Evolutionary conservation across 345 rosid genomes (phyloP).

Genomic region (Populus deltoides): DNA sequence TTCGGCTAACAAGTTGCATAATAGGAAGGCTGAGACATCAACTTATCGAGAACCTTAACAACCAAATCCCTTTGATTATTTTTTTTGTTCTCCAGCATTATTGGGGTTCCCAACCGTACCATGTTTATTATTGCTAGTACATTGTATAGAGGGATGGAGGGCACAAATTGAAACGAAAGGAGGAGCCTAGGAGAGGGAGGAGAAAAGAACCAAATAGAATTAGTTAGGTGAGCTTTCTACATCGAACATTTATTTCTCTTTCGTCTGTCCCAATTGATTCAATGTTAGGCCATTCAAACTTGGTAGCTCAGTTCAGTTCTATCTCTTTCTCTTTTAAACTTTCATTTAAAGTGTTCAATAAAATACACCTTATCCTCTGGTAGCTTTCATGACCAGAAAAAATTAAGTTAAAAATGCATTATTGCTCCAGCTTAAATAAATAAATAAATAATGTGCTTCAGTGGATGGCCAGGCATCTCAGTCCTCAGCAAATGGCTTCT

Average conservation of each 20-base stretch:
- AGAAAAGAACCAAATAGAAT: neutral
- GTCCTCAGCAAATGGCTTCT: no score
- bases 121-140: slow-evolving; percentile 12
- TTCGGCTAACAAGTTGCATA: neutral
- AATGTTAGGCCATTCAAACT: neutral
- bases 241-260: slow-evolving; percentile 10
- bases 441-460: no score
- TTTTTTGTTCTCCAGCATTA: neutral
- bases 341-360: neutral
- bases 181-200: neutral
- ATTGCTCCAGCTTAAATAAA: no score
- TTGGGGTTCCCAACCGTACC: slow-evolving; percentile 17
- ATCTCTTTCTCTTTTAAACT: neutral
- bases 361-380: slow-evolving; percentile 1
- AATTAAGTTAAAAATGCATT: no score
- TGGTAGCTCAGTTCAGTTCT: neutral
- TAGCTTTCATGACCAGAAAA: neutral
- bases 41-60: neutral
- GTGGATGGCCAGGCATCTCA: no score
- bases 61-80: neutral
- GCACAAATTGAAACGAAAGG: neutral
- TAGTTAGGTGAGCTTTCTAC: slow-evolving; percentile 7
- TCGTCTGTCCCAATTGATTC: slow-evolving; percentile 7
- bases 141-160: slow-evolving; percentile 8
- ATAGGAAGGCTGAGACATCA: neutral